Evolutionary conservation across 805 yeast species (phyloP).

Genomic region (Yarrowia divulgata): DNA sequence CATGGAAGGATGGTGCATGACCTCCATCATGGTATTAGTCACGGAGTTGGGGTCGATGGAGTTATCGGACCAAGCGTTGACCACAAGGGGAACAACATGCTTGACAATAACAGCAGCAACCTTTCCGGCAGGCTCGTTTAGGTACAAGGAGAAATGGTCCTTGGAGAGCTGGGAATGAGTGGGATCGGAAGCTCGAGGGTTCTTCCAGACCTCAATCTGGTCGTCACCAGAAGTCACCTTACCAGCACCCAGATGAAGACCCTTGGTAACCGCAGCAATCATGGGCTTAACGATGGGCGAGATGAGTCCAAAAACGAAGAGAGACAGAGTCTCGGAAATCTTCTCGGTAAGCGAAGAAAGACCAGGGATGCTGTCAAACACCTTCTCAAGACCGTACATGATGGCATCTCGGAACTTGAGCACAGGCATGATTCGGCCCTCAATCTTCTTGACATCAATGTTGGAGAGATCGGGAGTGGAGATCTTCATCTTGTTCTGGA

Average conservation of each 20-base stretch:
- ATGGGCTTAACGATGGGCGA: slow-evolving; percentile 45
- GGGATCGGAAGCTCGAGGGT: slow-evolving; percentile 43
- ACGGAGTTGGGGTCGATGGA: slow-evolving; percentile 41
- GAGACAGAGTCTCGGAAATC: slow-evolving; percentile 43
- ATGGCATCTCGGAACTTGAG: slow-evolving; percentile 41
- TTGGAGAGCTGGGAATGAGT: slow-evolving; percentile 45
- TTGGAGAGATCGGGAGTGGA: slow-evolving; percentile 27
- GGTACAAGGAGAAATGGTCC: slow-evolving; percentile 44
- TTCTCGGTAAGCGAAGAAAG: slow-evolving; percentile 42
- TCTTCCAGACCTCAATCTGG: slow-evolving; percentile 45
- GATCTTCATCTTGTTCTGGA: slow-evolving; percentile 29
- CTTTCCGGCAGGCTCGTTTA: slow-evolving; percentile 45
- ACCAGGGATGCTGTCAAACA: slow-evolving; percentile 43
- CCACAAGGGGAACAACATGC: slow-evolving; percentile 43
- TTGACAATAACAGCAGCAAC: slow-evolving; percentile 42
- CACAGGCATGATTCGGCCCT: slow-evolving; percentile 33
- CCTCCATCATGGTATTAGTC: slow-evolving; percentile 41
- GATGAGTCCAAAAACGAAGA: slow-evolving; percentile 44
- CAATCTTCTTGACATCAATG: slow-evolving; percentile 32
- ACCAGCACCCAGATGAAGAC: slow-evolving; percentile 42
- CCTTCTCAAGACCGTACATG: slow-evolving; percentile 41
- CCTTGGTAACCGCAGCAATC: slow-evolving; percentile 41
- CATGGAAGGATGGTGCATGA: slow-evolving; percentile 44
- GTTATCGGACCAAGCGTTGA: slow-evolving; percentile 43
- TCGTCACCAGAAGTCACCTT: slow-evolving; percentile 43